Base-by-base conservation (phyloP, 164 flowering plant genomes). In the Liquidambar formosana region DNA sequence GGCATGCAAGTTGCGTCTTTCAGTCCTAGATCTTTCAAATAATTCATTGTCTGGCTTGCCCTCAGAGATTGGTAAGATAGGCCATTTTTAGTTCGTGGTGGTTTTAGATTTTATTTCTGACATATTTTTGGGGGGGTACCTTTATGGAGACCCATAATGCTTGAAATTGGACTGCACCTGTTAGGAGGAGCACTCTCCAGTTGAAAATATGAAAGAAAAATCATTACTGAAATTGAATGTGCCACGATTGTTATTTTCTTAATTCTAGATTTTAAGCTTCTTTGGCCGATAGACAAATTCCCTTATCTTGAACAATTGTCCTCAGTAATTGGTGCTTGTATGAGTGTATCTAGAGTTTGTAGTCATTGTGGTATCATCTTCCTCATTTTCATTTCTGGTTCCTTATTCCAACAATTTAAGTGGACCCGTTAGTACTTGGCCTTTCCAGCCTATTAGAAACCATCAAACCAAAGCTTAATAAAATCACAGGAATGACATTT, bases 1-100 rank as follows among this genome's bases (percentile, higher is more conserved):
- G 81, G 96, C 97, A 47, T 96, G 98, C 88, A 87, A 82, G 60
- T 74, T 96, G 71, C 83, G 65, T 45, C 85, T 95, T 48, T 89
- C 88, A 54, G 86, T 91, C 66, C 81, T 96, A 61, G 96, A 96
- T 83, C 78, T 96, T 74, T 96, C 99, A 58, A 96, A 96, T 75
- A 96, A 96, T 83, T 88, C 97, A 65, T 79, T 95, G 72, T 77
- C 89, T 70, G 93, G 93, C 56, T 80, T 95, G 72, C 99, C 94
- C 57, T 79, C 94, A 57, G 93, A 95, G 76, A 84, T 93, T 70
- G 99, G 99, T 95, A 84, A 75, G 79, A 67, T 69, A 68, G 71
- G 65, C 61, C 45, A 47, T 28, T 26, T 33, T 46, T 45, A 33
- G 25, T 4, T 21, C 25, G 2, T 43, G 46, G 10, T 41, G 18